Base-by-base conservation (phyloP, 1,284 basidiomycete genomes). In the Leccinum pachyderme region DNA sequence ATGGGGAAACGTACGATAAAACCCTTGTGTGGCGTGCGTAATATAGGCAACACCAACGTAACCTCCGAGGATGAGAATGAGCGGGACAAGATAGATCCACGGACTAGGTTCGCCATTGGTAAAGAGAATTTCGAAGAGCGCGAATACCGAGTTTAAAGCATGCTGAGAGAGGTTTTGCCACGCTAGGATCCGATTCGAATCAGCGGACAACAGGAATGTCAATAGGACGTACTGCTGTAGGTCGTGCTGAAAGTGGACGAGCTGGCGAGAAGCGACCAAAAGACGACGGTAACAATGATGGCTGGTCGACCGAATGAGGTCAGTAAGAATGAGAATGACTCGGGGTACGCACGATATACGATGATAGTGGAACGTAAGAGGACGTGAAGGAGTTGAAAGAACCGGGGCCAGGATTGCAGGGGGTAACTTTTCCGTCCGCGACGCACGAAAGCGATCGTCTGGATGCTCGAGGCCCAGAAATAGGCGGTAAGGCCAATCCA, bases 11-110 rank as follows among this genome's bases (percentile, higher is more conserved):
- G 55, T 59, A 88, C 86, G 70, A 65, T 88, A 89, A 63, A 85
- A 79, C 1, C 80, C 79, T 62, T 86, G 82, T 0, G 80, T 80
- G 1, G 72, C 79, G 50, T 76, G 60, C 0, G 84, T 86, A 52
- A 89, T 75, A 62, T 88, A 89, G 12, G 85, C 86, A 1, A 90
- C 72, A 13, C 77, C 86, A 27, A 89, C 69, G 62, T 90, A 90
- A 12, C 72, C 64, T 0, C 61, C 81, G 24, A 90, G 75, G 31
- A 84, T 56, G 18, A 84, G 7, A 25, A 86, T 52, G 41, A 78
- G 69, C 46, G 77, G 65, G 3, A 75, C 68, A 4, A 86, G 67
- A 52, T 80, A 73, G 33, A 74, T 63, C 84, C 84, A 88, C 0
- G 81, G 80, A 13, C 73, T 63, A 0, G 83, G 81, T 0, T 75